These are phyloP conservation scores for Striga hermonthica DNA, from an alignment of 305 asterid species.

Conservation along the genomic window DNA sequence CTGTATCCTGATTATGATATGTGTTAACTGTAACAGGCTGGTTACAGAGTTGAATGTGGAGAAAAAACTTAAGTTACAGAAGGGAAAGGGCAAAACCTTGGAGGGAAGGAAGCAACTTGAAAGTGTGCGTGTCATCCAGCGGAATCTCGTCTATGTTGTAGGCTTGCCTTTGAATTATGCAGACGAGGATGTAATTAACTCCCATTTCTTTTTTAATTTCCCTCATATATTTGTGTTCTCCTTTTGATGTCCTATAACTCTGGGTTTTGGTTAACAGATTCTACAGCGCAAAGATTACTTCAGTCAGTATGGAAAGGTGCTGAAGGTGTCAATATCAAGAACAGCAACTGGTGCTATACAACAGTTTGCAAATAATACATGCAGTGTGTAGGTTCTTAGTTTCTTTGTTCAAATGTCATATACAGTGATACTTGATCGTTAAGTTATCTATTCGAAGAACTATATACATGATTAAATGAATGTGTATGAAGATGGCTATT, in stretches of 20 bases:
- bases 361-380: conserved; percentile 82
- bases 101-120: conserved; percentile 92
- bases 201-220: conserved; percentile 10
- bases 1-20: conserved; percentile 25
- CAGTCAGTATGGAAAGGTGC: conserved; percentile 87
- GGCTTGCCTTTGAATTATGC: conserved; percentile 89
- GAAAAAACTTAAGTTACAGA: conserved; percentile 62
- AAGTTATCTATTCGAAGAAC: conserved; percentile 2
- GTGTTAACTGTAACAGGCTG: conserved; percentile 46
- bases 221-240: conserved; percentile 1
- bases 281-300: conserved; percentile 81
- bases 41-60: conserved; percentile 72
- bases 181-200: conserved; percentile 70
- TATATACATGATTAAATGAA: conserved; percentile 20
- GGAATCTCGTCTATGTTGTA: conserved; percentile 92
- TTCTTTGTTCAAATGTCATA: conserved; percentile 11
- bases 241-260: conserved; percentile 23
- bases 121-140: conserved; percentile 83
- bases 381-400: conserved; percentile 83
- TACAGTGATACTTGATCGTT: neutral
- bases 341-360: conserved; percentile 90
- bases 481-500: conserved; percentile 14
- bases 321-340: conserved; percentile 91
- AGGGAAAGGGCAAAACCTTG: conserved; percentile 70
- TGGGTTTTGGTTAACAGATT: conserved; percentile 47